Evolutionary conservation across 441 rosid genomes (phyloP).

Genomic region (Jatropha multifida): DNA sequence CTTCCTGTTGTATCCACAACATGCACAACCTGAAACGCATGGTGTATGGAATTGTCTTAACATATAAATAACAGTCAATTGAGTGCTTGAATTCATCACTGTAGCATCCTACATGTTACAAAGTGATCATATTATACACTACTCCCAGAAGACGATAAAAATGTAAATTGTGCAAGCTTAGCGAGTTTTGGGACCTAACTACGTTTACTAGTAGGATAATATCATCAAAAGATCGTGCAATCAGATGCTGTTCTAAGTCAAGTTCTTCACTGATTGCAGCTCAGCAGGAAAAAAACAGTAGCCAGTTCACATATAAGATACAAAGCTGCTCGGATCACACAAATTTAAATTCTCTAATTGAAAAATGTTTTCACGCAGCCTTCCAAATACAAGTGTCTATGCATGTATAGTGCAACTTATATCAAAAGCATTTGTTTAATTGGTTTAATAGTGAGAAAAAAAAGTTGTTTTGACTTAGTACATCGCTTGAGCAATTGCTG

Average conservation of each 20-base stretch:
- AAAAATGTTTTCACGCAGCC: neutral
- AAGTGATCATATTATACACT: neutral
- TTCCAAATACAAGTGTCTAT: too few relatives aligned
- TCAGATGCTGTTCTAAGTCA: neutral
- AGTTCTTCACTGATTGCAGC: neutral
- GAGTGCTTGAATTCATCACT: slow-evolving; percentile 3
- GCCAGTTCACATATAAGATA: neutral
- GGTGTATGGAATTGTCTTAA: slow-evolving; percentile 2
- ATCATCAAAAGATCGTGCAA: neutral
- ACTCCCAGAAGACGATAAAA: neutral
- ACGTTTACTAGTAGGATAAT: neutral
- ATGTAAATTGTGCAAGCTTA: slow-evolving; percentile 6
- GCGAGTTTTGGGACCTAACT: neutral
- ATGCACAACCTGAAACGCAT: slow-evolving; percentile 74
- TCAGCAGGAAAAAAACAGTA: neutral
- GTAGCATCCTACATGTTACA: neutral
- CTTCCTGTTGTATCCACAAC: slow-evolving; percentile 70
- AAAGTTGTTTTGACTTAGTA: neutral
- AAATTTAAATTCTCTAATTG: too few relatives aligned
- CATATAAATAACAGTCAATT: slow-evolving; percentile 1
- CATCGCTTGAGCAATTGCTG: neutral
- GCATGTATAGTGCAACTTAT: neutral
- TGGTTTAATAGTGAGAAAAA: neutral
- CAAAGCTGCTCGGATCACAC: neutral
- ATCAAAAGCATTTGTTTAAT: neutral